These are phyloP conservation scores for Artemisia annua DNA, from an alignment of 129 eudicot species.

Conservation along the genomic window DNA sequence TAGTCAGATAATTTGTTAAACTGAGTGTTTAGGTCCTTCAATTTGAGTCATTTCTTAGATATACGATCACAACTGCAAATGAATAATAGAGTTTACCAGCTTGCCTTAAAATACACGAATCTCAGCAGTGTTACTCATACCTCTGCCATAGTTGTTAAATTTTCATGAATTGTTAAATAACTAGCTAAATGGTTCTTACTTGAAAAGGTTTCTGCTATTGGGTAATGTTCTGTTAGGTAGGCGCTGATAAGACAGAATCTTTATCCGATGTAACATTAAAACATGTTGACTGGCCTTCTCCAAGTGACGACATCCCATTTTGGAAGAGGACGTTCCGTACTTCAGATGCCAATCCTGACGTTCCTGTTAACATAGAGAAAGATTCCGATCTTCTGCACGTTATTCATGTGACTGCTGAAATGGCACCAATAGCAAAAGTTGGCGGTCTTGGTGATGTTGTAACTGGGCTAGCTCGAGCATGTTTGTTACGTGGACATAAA, in stretches of 20 bases:
- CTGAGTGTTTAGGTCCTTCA: no score
- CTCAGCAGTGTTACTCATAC: no score
- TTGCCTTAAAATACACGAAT: no score
- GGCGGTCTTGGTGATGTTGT: conserved; percentile 96
- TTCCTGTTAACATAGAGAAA: conserved; percentile 37
- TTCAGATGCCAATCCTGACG: conserved; percentile 40
- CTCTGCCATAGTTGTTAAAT: no score
- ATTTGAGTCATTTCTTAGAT: conserved; percentile 7
- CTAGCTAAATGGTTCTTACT: not conserved
- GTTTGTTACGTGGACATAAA: conserved; percentile 73
- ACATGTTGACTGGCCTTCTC: conserved; percentile 69
- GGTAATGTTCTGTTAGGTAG: conserved; percentile 33
- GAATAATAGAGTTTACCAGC: no score
- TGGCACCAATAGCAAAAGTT: conserved; percentile 90
- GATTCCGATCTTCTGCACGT: conserved; percentile 68
- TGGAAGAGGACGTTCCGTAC: conserved; percentile 65
- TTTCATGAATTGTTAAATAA: not conserved
- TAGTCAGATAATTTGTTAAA: no score
- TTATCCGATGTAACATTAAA: conserved; percentile 25
- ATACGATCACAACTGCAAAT: conserved; percentile 5
- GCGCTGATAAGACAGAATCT: conserved; percentile 34
- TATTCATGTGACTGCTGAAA: conserved; percentile 81
- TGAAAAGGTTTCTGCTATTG: not conserved
- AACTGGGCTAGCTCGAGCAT: conserved; percentile 81
- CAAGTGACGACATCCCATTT: conserved; percentile 70